Percentiles rank a stretch among this genome's conserved stretches.
These are phyloP conservation scores for Panicum virgatum DNA, from an alignment of 202 grass and related monocot genomes.

Conservation along the genomic window DNA sequence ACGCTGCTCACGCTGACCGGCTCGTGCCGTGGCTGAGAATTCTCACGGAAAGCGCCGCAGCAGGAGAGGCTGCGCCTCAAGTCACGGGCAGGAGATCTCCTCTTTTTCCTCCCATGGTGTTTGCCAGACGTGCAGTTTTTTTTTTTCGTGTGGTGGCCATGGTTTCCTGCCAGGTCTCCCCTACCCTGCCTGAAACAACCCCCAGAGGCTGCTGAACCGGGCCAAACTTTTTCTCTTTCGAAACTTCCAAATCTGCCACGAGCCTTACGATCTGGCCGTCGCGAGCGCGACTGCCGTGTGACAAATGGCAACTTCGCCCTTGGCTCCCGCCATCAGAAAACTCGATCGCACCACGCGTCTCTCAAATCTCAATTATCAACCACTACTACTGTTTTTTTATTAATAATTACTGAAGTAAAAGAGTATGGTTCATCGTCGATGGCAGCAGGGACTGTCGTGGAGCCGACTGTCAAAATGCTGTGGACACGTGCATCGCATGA, in stretches of 20 bases:
- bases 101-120: too few relatives aligned
- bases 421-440: too few relatives aligned
- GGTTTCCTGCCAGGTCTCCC: neutral
- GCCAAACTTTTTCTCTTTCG: neutral
- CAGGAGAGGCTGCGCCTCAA: too few relatives aligned
- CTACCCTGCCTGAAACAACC: neutral
- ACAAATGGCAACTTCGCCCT: neutral
- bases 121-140: neutral
- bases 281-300: neutral
- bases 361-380: neutral
- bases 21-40: neutral
- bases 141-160: neutral
- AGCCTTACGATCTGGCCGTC: too few relatives aligned
- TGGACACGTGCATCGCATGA: too few relatives aligned
- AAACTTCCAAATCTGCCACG: slow-evolving; percentile 10
- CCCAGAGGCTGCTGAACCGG: neutral
- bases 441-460: too few relatives aligned
- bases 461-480: too few relatives aligned
- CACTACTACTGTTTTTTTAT: too few relatives aligned
- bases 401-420: too few relatives aligned
- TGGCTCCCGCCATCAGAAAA: neutral
- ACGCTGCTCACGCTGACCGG: neutral
- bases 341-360: neutral
- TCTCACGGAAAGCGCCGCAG: neutral
- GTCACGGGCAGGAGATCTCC: neutral